Evolutionary conservation across 345 rosid genomes (phyloP), one percentile per base, ranked within the genome.

Genomic region (Diplotaxis tenuifolia): DNA sequence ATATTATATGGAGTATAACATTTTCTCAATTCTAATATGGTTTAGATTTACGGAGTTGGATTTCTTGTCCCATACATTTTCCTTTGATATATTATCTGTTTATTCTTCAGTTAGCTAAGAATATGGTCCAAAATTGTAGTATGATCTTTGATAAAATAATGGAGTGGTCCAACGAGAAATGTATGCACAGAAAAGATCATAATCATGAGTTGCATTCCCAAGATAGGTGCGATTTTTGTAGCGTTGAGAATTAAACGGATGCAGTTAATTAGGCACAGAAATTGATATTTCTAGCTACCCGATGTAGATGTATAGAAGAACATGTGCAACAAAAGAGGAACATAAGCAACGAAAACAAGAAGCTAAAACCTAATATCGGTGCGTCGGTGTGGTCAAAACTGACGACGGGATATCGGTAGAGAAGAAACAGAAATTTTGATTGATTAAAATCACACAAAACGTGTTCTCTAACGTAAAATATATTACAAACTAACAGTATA

Each of bases 141-240:
- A 3, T 36, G 68, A 61, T 68, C 22, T 9, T 53, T 49, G 15
- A 54, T 11, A 4, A 40, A 52, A 20, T 45, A 69, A 29, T 21
- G 53, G 38, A 64, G 79, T 76, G 79, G 79, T 76, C 79, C 79
- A 76, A 70, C 75, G 14, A 63, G 60, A 70, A 55, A 42, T 55
- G 60, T 55, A 68, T 42, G 70, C 42, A 55, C 29, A 45, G 28
- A 69, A 62, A 62, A 62, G 21, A 69, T 63, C 9, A 76, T 21
- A 76, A 76, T 76, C 70, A 76, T 76, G 60, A 70, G 79, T 70
- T 76, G 0, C 71, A 76, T 63, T 69, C 75, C 75, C 79, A 62
- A 62, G 66, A 69, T 54, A 32, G 79, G 56, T 76, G 65, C 65
- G 15, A 23, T 75, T 38, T 62, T 10, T 55, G 29, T 75, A 69